phyloP scores from a whole-genome alignment of 139 green algal species.

The Zygnema circumcarinatum region DNA sequence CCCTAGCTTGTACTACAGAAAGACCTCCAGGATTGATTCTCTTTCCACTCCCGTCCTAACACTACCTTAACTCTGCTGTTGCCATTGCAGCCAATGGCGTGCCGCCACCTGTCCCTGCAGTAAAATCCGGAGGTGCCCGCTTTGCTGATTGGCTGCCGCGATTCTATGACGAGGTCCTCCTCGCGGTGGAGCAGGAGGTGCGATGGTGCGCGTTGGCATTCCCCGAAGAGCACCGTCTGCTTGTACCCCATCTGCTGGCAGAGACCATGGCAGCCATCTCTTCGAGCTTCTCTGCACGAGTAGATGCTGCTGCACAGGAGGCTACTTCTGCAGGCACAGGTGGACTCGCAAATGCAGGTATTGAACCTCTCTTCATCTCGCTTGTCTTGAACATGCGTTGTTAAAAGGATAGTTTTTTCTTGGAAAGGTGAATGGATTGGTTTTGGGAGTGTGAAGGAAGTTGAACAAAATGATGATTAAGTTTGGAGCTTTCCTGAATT shows the following conservation, averaged over 20 bases:
- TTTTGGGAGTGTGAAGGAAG: too few species aligned
- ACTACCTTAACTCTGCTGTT: too few species aligned
- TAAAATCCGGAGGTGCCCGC: not conserved
- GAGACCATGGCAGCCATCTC: conserved; percentile 44
- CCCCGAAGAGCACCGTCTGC: conserved; percentile 33
- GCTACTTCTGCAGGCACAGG: not conserved
- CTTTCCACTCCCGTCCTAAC: too few species aligned
- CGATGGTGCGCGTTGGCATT: conserved; percentile 65
- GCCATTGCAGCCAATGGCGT: not conserved
- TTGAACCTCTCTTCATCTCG: too few species aligned
- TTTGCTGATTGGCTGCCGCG: conserved; percentile 69
- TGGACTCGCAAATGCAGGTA: too few species aligned
- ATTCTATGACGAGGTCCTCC: conserved; percentile 75
- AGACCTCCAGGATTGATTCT: too few species aligned
- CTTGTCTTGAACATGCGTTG: too few species aligned
- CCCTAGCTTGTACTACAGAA: too few species aligned
- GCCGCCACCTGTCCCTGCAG: not conserved
- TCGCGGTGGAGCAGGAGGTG: conserved; percentile 67
- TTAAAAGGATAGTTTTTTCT: too few species aligned
- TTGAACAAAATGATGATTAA: too few species aligned
- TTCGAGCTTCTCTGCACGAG: conserved; percentile 31
- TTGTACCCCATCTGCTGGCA: conserved; percentile 60
- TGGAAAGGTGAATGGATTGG: too few species aligned
- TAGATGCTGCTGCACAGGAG: conserved; percentile 31
- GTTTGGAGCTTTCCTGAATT: too few species aligned